These are phyloP conservation scores for Rhizophlyctis rosea DNA, from an alignment of 192 early-diverging fungal genomes.

Conservation along the genomic window DNA sequence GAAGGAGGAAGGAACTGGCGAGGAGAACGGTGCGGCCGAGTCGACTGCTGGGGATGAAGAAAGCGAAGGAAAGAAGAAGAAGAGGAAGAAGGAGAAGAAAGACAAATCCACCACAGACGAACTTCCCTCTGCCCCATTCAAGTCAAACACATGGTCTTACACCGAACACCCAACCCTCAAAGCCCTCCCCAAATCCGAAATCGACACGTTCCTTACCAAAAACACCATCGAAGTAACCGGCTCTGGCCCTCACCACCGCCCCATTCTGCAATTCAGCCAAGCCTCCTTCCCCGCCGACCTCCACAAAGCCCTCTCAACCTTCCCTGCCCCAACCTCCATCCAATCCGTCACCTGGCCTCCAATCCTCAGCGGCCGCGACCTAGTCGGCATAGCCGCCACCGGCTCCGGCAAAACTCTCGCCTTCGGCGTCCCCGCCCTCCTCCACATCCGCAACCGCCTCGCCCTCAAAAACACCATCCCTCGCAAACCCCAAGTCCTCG, in stretches of 20 bases:
- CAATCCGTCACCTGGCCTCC: slow-evolving; percentile 94
- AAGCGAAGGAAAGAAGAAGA: slow-evolving; percentile 51
- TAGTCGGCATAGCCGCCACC: slow-evolving; percentile 78
- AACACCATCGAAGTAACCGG: slow-evolving; percentile 41
- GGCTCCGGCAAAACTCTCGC: slow-evolving; percentile 41
- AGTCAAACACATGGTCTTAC: slow-evolving; percentile 42
- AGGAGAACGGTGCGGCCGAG: slow-evolving; percentile 1
- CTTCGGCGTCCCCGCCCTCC: slow-evolving; percentile 79
- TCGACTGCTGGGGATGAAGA: slow-evolving; percentile 1
- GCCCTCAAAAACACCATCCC: slow-evolving; percentile 14
- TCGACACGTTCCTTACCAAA: slow-evolving; percentile 34
- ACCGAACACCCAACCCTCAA: slow-evolving; percentile 13
- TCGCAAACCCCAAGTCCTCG: slow-evolving; percentile 39
- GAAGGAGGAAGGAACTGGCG: slow-evolving; percentile 12
- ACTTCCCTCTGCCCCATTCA: too few relatives aligned
- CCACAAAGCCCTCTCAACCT: slow-evolving; percentile 59
- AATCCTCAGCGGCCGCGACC: slow-evolving; percentile 73
- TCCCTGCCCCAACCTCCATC: slow-evolving; percentile 86
- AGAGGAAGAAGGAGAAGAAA: slow-evolving; percentile 33
- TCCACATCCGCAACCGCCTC: slow-evolving; percentile 54
- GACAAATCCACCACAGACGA: neutral
- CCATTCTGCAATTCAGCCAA: slow-evolving; percentile 73
- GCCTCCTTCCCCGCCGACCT: slow-evolving; percentile 68
- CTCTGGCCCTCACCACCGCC: slow-evolving; percentile 29
- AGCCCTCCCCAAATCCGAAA: slow-evolving; percentile 19